Percentiles rank a stretch among this genome's conserved stretches.
phyloP scores from a whole-genome alignment of 768 basidiomycete genomes.

The Naematelia aurantialba region DNA sequence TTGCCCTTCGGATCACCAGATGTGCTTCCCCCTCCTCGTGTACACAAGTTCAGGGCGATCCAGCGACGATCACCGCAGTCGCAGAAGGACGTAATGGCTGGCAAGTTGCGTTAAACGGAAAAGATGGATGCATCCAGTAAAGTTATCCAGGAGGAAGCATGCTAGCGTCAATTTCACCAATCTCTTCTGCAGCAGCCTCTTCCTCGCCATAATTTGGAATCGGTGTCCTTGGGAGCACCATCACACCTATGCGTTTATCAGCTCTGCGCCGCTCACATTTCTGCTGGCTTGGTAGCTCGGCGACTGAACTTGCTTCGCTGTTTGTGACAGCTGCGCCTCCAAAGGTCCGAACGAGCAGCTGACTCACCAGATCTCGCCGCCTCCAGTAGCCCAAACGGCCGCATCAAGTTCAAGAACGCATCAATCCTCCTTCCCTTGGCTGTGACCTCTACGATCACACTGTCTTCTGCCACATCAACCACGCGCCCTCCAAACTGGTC shows the following conservation, averaged over 20 bases:
- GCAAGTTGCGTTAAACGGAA: neutral
- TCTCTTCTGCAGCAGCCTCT: conserved; percentile 56
- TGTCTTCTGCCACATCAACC: conserved; percentile 91
- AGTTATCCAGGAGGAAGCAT: conserved; percentile 84
- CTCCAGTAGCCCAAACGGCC: conserved; percentile 94
- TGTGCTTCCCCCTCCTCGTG: no score
- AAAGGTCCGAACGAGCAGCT: neutral
- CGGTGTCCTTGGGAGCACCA: conserved; percentile 98
- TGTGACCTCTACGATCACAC: conserved; percentile 88
- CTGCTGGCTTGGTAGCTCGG: no score
- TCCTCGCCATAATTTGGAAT: conserved; percentile 63
- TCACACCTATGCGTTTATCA: conserved; percentile 61
- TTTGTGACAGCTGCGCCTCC: neutral
- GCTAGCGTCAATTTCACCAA: conserved; percentile 74
- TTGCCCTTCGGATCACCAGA: no score
- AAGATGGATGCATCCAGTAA: neutral
- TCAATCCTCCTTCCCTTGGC: conserved; percentile 89
- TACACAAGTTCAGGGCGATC: no score
- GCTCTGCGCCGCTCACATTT: no score
- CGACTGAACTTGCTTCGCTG: neutral
- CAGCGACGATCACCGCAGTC: no score
- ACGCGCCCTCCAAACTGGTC: conserved; percentile 86
- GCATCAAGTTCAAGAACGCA: conserved; percentile 83
- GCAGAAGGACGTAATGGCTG: no score
- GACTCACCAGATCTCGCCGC: conserved; percentile 82